phyloP scores from a whole-genome alignment of 768 basidiomycete genomes.

The Coprinopsis strossmayeri region DNA sequence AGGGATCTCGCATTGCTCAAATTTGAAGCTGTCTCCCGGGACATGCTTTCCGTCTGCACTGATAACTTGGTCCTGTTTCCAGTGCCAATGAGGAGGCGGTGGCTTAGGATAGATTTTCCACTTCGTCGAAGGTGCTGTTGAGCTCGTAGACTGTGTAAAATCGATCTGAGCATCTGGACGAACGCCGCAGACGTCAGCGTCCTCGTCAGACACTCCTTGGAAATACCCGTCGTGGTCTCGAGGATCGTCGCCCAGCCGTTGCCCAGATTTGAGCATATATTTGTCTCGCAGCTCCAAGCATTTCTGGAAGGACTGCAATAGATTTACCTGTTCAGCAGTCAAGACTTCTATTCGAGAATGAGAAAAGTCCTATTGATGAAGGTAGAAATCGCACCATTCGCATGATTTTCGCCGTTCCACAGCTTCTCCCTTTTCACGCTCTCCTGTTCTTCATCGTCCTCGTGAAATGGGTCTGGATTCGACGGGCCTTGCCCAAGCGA shows the following conservation, averaged over 20 bases:
- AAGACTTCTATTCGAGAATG: constrained; percentile 22
- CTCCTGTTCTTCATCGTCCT: constrained; percentile 26
- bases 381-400: constrained; percentile 16
- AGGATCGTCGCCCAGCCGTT: constrained; percentile 93
- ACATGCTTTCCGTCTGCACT: constrained; percentile 29
- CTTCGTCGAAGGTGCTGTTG: constrained; percentile 29
- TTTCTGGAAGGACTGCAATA: constrained; percentile 69
- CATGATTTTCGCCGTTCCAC: constrained; percentile 22
- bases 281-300: constrained; percentile 94
- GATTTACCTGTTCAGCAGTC: constrained; percentile 40
- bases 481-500: constrained; percentile 16
- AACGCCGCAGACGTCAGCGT: constrained; percentile 60
- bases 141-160: constrained; percentile 9
- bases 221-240: constrained; percentile 83
- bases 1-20: constrained; percentile 72
- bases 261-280: constrained; percentile 83
- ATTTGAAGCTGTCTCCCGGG: constrained; percentile 51
- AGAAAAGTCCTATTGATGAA: background rate
- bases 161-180: constrained; percentile 47
- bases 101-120: constrained; percentile 94
- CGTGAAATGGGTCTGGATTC: constrained; percentile 21
- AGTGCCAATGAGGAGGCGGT: constrained; percentile 96
- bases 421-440: background rate
- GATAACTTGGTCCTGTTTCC: constrained; percentile 47
- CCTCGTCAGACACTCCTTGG: constrained; percentile 54